Percentiles rank a stretch among this genome's conserved stretches.
These are phyloP conservation scores for Nicotiana tabacum DNA, from an alignment of 257 asterid genomes.

Conservation along the genomic window DNA sequence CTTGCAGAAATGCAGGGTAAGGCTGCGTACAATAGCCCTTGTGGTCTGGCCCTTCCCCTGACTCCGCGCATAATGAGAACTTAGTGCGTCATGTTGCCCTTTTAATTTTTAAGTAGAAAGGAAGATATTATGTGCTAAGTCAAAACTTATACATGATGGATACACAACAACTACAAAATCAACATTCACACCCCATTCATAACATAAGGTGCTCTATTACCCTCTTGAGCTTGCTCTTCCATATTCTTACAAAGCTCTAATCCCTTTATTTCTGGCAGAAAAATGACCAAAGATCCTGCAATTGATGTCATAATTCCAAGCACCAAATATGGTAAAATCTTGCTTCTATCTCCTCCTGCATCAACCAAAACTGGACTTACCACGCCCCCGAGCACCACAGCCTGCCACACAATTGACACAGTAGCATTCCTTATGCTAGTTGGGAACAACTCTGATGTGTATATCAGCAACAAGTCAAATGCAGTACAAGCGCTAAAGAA, in stretches of 20 bases:
- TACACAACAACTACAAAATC: neutral
- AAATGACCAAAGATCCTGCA: conserved; percentile 20
- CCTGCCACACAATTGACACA: conserved; percentile 25
- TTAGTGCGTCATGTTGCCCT: no score
- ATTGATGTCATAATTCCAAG: conserved; percentile 24
- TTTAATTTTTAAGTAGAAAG: no score
- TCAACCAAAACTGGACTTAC: conserved; percentile 28
- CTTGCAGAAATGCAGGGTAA: no score
- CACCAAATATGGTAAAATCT: conserved; percentile 14
- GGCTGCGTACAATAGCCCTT: no score
- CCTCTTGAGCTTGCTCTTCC: neutral
- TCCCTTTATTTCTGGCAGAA: conserved; percentile 21
- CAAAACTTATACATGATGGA: neutral
- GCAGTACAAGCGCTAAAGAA: conserved; percentile 26
- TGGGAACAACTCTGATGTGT: conserved; percentile 27
- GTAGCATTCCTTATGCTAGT: conserved; percentile 30
- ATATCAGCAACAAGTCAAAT: conserved; percentile 24
- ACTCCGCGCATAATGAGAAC: no score
- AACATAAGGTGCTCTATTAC: neutral
- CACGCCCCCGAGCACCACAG: conserved; percentile 30
- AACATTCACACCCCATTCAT: neutral
- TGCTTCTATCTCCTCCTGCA: conserved; percentile 15
- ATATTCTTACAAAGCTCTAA: neutral
- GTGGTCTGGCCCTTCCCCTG: no score
- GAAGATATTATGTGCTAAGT: neutral